Base-by-base conservation (phyloP, 257 asterid species). In the Leptodermis oblonga region DNA sequence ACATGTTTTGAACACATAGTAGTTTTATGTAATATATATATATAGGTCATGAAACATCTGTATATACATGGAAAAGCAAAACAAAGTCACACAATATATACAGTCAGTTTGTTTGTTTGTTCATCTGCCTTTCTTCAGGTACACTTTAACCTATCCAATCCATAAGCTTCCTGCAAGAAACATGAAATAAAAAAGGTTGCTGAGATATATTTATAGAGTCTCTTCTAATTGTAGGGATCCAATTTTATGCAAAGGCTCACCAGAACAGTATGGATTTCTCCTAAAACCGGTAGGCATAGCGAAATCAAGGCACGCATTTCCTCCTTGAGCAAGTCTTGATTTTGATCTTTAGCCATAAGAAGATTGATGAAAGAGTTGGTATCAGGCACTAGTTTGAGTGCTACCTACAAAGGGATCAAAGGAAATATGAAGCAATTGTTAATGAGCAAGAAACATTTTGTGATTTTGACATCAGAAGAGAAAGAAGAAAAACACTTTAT, bases 331-430 rank as follows among this genome's bases (percentile, higher is more conserved):
- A 26, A 49, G 4, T 84, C 92, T 14, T 70, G 54, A 11, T 78
- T 84, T 77, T 83, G 79, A 26, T 81, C 86, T 76, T 85, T 79
- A 39, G 72, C 84, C 84, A 83, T 84, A 41, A 92, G 95, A 74
- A 83, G 75, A 30, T 68, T 48, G 1, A 87, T 68, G 0, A 92
- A 74, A 18, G 76, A 70, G 4, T 58, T 76, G 64, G 59, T 78
- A 22, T 90, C 97, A 4, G 98, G 98, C 69, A 92, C 83, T 25
- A 90, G 72, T 68, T 88, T 88, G 11, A 92, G 78, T n/a, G 96
- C 96, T 12, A 92, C 83, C 98, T 92, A 45, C 46, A 67, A 51
- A 23, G 59, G 13, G 15, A 46, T 20, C 9, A 7, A 12, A 60
- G 56, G 23, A 54, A 54, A 10, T 54, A 33, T 51, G 56, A 51